phyloP scores from a whole-genome alignment of 441 rosid species.

The Populus tomentosa region DNA sequence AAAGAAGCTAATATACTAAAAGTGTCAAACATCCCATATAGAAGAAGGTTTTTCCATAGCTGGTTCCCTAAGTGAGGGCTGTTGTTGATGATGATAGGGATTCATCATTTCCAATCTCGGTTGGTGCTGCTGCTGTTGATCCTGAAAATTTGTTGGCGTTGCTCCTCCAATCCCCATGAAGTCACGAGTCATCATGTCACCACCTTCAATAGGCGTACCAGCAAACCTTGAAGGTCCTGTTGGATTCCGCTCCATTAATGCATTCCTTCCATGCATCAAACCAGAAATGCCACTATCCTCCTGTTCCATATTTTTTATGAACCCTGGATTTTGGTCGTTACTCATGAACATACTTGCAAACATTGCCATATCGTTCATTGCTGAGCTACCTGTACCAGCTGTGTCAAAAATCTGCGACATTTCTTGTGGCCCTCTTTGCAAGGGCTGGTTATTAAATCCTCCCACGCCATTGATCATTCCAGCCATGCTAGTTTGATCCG shows the following conservation, averaged over 20 bases:
- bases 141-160: conserved; percentile 28
- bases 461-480: conserved; percentile 24
- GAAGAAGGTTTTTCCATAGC: conserved; percentile 36
- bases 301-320: conserved; percentile 31
- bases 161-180: conserved; percentile 66
- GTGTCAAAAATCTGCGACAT: conserved; percentile 34
- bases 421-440: conserved; percentile 34
- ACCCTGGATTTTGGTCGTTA: conserved; percentile 27
- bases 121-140: conserved; percentile 31
- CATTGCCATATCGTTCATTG: conserved; percentile 43
- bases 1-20: neutral
- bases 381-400: conserved; percentile 21
- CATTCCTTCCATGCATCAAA: conserved; percentile 29
- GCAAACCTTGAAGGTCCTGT: conserved; percentile 26
- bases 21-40: conserved; percentile 49
- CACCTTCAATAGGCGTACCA: conserved; percentile 11
- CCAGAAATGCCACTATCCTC: conserved; percentile 23
- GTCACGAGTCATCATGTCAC: conserved; percentile 46
- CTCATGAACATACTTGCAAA: conserved; percentile 37
- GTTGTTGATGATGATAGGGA: conserved; percentile 33
- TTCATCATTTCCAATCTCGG: conserved; percentile 41
- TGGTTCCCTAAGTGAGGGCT: conserved; percentile 40
- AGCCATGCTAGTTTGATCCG: conserved; percentile 30
- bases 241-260: conserved; percentile 13
- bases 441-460: conserved; percentile 25